Base-by-base conservation (phyloP, 345 rosid species). In the Nephelium lappaceum region DNA sequence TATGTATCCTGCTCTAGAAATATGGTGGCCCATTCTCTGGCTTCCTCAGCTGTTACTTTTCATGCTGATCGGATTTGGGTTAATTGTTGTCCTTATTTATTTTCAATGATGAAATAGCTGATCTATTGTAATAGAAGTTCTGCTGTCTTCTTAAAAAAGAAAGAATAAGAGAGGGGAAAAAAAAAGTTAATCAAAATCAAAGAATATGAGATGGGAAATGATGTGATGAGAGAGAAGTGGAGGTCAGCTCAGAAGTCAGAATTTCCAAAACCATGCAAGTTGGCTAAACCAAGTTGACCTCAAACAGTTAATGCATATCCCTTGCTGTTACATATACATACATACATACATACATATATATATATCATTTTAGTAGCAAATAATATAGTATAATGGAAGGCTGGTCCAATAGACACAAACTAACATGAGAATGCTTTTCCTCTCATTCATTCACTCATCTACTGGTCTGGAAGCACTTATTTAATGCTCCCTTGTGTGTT, bases 211-310 rank as follows among this genome's bases (percentile, higher is more conserved):
- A 67, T 53, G 77, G 70, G 4, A 38, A 62, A 21, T 62, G 69
- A 72, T 72, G 75, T 24, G 81, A 82, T 64, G 38, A 64, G 43
- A 64, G 39, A 14, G 55, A 58, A 53, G 78, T 68, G 68, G 72
- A 58, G 53, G 36, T 76, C 80, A 81, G 80, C 73, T 81, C 77
- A 77, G n/a, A n/a, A n/a, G n/a, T n/a, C n/a, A n/a, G 31, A 57
- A 43, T 66, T 25, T 61, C 58, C 69, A n/a, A 16, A n/a, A 21
- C 62, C 64, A 73, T 62, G 76, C 81, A 62, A 78, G 68, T 74
- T 55, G 79, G 79, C 78, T 72, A 66, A 77, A 67, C 51, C 23
- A 71, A 51, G 7, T 77, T 65, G 74, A 49, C 51, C 43, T 45
- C 21, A 27, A 53, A 69, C 5, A 27, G 38, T 63, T 49, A 15